Conservation (phyloP, 2,329 filamentous ascomycete species). For the Orbilia oligospora region DNA sequence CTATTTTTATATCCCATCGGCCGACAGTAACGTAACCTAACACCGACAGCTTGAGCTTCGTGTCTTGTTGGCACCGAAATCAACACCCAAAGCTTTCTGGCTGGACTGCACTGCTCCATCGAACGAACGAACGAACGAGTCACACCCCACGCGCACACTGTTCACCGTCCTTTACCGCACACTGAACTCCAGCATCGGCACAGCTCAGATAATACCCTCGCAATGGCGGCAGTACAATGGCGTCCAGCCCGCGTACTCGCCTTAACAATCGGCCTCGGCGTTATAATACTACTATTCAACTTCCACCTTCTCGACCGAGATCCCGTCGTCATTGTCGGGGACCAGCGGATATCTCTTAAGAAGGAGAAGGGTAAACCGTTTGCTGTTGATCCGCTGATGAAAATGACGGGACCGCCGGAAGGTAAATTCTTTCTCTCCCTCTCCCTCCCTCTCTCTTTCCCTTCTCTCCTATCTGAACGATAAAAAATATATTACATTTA, state of each 20-base stretch:
- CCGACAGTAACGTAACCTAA: no score
- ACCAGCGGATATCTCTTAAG: constrained; percentile 54
- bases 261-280: constrained; percentile 1
- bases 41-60: no score
- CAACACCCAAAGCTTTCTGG: neutral
- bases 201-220: neutral
- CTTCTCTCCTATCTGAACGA: neutral
- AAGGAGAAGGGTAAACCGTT: constrained; percentile 59
- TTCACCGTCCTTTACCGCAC: neutral
- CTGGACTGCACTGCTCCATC: neutral
- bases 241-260: constrained; percentile 36
- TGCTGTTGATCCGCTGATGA: constrained; percentile 48
- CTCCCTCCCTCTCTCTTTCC: neutral
- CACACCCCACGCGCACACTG: neutral
- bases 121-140: no score
- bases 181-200: neutral
- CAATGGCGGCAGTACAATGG: constrained; percentile 45
- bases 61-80: no score
- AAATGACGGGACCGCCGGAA: constrained; percentile 49
- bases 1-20: no score
- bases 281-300: constrained; percentile 27
- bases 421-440: constrained; percentile 21
- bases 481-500: neutral
- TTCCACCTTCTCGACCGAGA: constrained; percentile 20
- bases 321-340: constrained; percentile 46